Percentiles rank a stretch among this genome's conserved stretches.
Conservation (phyloP, 305 asterid genomes). For the Rubia occidens region DNA sequence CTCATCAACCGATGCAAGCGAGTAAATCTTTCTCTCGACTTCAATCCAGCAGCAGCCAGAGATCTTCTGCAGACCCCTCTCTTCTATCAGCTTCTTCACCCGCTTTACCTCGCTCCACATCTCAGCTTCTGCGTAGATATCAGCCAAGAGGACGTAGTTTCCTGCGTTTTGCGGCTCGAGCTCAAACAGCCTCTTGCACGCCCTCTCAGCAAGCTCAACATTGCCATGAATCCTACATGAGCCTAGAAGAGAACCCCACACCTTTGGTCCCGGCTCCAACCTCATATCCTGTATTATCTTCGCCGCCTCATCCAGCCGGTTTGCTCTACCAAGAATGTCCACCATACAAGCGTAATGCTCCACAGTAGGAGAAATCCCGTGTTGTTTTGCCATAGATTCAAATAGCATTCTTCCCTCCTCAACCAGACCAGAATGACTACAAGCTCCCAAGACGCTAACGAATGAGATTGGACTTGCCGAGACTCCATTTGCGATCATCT, state of each 20-base stretch:
- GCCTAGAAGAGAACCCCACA: constrained; percentile 91
- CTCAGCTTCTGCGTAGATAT: constrained; percentile 68
- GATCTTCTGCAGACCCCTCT: constrained; percentile 62
- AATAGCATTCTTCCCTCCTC: constrained; percentile 59
- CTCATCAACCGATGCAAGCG: constrained; percentile 58
- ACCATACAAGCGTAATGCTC: constrained; percentile 95
- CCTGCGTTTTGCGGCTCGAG: constrained; percentile 90
- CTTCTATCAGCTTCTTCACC: constrained; percentile 58
- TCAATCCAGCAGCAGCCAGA: constrained; percentile 93
- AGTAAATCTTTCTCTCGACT: constrained; percentile 43
- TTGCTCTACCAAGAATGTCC: constrained; percentile 91
- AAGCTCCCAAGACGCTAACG: constrained; percentile 76
- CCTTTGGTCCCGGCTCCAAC: constrained; percentile 70
- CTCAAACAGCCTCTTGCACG: constrained; percentile 62
- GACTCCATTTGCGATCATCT: constrained; percentile 52
- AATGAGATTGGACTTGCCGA: constrained; percentile 68
- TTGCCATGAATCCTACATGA: constrained; percentile 84
- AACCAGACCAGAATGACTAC: constrained; percentile 87
- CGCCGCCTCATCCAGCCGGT: constrained; percentile 68
- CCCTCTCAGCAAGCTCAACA: constrained; percentile 67
- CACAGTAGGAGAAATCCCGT: constrained; percentile 42
- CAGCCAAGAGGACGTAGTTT: constrained; percentile 85
- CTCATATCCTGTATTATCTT: constrained; percentile 57
- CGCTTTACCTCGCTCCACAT: constrained; percentile 83
- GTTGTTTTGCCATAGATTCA: constrained; percentile 49